Conservation (phyloP, 306 rosid species). For the Sindora glabra region DNA sequence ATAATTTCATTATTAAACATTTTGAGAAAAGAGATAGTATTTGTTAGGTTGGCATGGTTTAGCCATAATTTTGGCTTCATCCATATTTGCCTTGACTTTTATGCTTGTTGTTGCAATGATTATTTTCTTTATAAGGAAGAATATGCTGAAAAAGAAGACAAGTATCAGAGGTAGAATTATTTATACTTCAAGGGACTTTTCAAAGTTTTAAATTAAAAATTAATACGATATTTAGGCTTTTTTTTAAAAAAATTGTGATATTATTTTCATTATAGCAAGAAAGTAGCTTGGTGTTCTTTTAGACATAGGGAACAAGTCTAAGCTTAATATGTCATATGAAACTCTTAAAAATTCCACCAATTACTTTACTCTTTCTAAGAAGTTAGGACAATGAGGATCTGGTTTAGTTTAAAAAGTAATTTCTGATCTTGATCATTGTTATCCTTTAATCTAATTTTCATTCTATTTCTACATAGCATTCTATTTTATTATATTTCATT, state of each 20-base stretch:
- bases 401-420: slow-evolving; percentile 68
- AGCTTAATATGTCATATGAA: slow-evolving; percentile 51
- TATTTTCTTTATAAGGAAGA: too few species aligned
- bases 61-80: slow-evolving; percentile 30
- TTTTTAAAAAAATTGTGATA: background rate
- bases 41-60: slow-evolving; percentile 34
- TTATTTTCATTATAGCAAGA: too few species aligned
- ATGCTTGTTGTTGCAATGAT: slow-evolving; percentile 24
- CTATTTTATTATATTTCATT: too few species aligned
- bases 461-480: too few species aligned
- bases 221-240: background rate
- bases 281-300: slow-evolving; percentile 50
- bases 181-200: background rate
- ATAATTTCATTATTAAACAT: too few species aligned
- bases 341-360: slow-evolving; percentile 62
- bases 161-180: slow-evolving; percentile 43
- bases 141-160: slow-evolving; percentile 28
- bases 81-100: slow-evolving; percentile 44
- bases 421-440: background rate
- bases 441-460: background rate
- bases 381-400: slow-evolving; percentile 80
- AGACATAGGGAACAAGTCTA: slow-evolving; percentile 41
- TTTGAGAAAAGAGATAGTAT: too few species aligned
- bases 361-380: slow-evolving; percentile 47
- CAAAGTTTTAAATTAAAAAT: background rate